Evolutionary conservation across 805 yeast genomes (phyloP).

Genomic region (Wickerhamomyces sydowiorum): DNA sequence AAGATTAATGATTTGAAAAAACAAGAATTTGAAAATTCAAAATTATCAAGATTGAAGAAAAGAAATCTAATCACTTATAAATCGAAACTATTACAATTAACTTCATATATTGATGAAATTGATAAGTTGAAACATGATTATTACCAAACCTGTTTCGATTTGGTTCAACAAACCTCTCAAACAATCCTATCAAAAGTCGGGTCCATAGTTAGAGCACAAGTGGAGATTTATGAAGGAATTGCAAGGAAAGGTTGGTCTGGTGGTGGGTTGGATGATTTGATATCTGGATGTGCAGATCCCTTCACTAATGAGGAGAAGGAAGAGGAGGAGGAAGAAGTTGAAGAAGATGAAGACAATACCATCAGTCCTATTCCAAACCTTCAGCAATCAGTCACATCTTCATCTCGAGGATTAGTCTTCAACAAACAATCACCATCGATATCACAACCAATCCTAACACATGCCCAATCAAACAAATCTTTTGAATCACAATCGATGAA

Average conservation of each 20-base stretch:
- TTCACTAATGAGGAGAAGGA: constrained; percentile 28
- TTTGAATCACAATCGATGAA: constrained; percentile 3
- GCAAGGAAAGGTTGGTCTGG: constrained; percentile 86
- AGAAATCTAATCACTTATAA: constrained; percentile 67
- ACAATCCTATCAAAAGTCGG: constrained; percentile 51
- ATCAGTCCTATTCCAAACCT: neutral
- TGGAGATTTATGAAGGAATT: constrained; percentile 73
- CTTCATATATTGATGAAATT: constrained; percentile 72
- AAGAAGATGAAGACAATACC: constrained; percentile 1
- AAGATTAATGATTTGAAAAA: constrained; percentile 47
- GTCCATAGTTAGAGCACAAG: constrained; percentile 67
- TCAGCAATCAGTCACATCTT: neutral
- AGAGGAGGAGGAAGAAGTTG: constrained; percentile 9
- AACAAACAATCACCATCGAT: neutral
- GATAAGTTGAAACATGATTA: constrained; percentile 72
- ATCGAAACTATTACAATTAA: constrained; percentile 58
- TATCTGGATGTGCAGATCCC: constrained; percentile 63
- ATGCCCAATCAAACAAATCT: constrained; percentile 12
- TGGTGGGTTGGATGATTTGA: constrained; percentile 72
- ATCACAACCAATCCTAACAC: constrained; percentile 4
- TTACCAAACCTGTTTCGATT: constrained; percentile 54
- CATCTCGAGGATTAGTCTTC: neutral
- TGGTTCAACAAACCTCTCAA: constrained; percentile 58
- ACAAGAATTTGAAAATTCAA: constrained; percentile 57
- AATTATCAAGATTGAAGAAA: constrained; percentile 51